These are phyloP conservation scores for Buxus sempervirens DNA, from an alignment of 164 flowering plant species.

Conservation along the genomic window DNA sequence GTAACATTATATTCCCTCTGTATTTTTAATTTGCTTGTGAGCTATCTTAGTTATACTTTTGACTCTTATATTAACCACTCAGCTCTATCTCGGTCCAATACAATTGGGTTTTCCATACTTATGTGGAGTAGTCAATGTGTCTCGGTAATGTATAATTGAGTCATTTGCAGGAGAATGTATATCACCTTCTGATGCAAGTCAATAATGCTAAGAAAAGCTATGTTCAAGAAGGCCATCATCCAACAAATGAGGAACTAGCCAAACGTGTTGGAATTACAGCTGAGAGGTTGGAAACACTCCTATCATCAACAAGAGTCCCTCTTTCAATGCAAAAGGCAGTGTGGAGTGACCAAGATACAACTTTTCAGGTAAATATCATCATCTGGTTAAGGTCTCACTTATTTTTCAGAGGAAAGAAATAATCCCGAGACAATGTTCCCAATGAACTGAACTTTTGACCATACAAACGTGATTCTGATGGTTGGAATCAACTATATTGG, in stretches of 20 bases:
- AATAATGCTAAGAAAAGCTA: conserved; percentile 45
- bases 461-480: neutral
- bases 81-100: neutral
- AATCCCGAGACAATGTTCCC: too few relatives aligned
- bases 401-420: neutral
- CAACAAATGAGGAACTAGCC: conserved; percentile 75
- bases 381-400: neutral
- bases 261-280: conserved; percentile 59
- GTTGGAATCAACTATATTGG: neutral
- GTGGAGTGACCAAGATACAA: conserved; percentile 67
- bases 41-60: neutral
- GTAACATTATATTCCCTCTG: conserved; percentile 34
- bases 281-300: conserved; percentile 52
- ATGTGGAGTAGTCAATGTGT: neutral
- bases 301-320: conserved; percentile 44
- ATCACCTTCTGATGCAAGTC: conserved; percentile 47
- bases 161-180: conserved; percentile 65
- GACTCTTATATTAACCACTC: neutral
- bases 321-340: conserved; percentile 68
- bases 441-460: too few relatives aligned
- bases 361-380: conserved; percentile 58
- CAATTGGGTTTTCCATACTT: conserved; percentile 2
- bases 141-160: neutral
- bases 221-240: conserved; percentile 54
- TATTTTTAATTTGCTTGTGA: neutral